phyloP scores from a whole-genome alignment of 176 grass and related monocot genomes.

The Ampelocalamus luodianensis region DNA sequence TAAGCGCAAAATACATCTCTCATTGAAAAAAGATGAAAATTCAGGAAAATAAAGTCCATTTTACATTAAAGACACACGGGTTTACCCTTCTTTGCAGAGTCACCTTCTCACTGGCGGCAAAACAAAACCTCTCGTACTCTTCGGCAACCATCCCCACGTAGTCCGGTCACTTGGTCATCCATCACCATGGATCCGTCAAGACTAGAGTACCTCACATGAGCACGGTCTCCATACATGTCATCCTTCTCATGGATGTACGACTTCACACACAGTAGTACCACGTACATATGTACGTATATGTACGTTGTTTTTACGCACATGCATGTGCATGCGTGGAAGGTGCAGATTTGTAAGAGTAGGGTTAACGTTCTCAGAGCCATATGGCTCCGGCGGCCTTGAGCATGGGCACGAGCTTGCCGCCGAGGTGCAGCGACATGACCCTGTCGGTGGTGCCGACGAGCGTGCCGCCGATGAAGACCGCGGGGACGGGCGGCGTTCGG shows the following conservation, averaged over 20 bases:
- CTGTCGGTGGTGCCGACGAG: conserved; percentile 66
- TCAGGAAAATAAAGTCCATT: not conserved
- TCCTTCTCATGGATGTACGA: too few relatives aligned
- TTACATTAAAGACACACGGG: not conserved
- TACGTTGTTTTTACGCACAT: not conserved
- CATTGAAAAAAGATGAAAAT: not conserved
- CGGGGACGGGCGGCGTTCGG: conserved; percentile 48
- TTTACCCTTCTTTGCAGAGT: not conserved
- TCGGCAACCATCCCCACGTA: not conserved
- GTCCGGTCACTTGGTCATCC: not conserved
- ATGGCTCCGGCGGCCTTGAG: conserved; percentile 60
- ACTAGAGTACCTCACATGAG: not conserved
- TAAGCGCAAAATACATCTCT: not conserved
- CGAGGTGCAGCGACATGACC: conserved; percentile 68
- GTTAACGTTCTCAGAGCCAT: conserved; percentile 53
- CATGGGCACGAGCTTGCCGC: conserved; percentile 61
- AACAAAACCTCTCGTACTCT: not conserved
- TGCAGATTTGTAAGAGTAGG: not conserved
- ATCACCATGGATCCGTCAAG: not conserved
- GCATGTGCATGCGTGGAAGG: not conserved
- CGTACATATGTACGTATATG: not conserved
- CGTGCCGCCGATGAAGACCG: conserved; percentile 65
- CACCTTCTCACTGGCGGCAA: not conserved
- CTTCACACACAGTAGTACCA: too few relatives aligned
- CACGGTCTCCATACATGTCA: too few relatives aligned